These are phyloP conservation scores for Lentinula novae-zelandiae DNA, from an alignment of 1,284 basidiomycete species.

Conservation along the genomic window DNA sequence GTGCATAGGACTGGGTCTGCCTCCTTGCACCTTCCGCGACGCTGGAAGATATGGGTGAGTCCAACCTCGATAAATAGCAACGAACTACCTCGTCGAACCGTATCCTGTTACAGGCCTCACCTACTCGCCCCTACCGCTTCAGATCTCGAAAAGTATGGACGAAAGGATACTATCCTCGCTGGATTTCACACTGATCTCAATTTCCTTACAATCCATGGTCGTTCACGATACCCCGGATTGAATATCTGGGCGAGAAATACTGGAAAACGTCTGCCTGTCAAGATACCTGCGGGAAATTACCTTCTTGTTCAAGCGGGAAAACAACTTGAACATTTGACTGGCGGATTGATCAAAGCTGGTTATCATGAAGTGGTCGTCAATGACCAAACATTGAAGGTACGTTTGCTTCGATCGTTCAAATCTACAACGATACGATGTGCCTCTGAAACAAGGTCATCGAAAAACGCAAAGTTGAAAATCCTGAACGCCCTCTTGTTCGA, in stretches of 20 bases:
- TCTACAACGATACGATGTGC: conserved; percentile 8
- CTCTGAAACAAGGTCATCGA: conserved; percentile 55
- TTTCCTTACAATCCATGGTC: conserved; percentile 86
- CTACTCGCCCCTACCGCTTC: conserved; percentile 90
- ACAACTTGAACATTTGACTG: conserved; percentile 86
- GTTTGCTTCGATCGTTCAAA: conserved; percentile 14
- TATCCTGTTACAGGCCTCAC: conserved; percentile 58
- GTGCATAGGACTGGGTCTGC: conserved; percentile 75
- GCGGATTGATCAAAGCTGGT: conserved; percentile 87
- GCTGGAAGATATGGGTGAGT: conserved; percentile 80
- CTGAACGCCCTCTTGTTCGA: conserved; percentile 80
- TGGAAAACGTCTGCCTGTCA: conserved; percentile 82
- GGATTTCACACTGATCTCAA: conserved; percentile 89
- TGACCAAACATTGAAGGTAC: conserved; percentile 67
- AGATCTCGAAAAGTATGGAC: conserved; percentile 74
- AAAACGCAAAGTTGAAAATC: conserved; percentile 50
- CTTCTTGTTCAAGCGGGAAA: conserved; percentile 88
- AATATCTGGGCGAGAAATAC: conserved; percentile 92
- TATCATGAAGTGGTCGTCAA: conserved; percentile 92
- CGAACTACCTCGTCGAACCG: not conserved
- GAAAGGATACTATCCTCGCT: conserved; percentile 79
- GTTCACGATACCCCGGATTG: conserved; percentile 80
- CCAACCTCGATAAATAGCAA: not conserved
- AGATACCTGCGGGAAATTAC: conserved; percentile 72
- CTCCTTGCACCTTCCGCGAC: conserved; percentile 61